These are phyloP conservation scores for Salmacisia buchloeana DNA, from an alignment of 1,284 basidiomycete genomes.

Conservation along the genomic window DNA sequence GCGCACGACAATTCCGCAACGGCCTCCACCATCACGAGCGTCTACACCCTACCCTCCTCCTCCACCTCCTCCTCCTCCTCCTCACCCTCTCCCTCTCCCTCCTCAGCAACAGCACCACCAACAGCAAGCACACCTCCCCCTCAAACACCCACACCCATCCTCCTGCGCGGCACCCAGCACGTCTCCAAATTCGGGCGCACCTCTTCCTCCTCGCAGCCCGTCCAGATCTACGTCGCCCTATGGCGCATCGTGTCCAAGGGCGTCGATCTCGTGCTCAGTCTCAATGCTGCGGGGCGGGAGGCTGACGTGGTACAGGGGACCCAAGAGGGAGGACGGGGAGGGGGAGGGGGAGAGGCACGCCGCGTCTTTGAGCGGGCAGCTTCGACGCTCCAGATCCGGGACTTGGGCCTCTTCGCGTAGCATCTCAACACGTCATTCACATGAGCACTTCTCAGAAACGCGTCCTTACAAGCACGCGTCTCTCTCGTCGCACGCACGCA, in stretches of 20 bases:
- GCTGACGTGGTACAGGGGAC: background rate
- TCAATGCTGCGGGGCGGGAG: slow-evolving; percentile 35
- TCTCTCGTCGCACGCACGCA: too few relatives aligned
- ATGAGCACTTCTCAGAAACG: too few relatives aligned
- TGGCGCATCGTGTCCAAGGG: slow-evolving; percentile 40
- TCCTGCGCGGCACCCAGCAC: slow-evolving; percentile 33
- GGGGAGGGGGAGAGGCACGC: background rate
- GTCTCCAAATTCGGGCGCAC: slow-evolving; percentile 42
- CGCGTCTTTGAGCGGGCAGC: slow-evolving; percentile 20
- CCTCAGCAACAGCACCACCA: background rate
- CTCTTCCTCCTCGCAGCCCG: slow-evolving; percentile 24
- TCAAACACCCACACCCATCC: slow-evolving; percentile 21
- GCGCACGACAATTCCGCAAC: slow-evolving; percentile 84
- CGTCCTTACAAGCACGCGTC: too few relatives aligned
- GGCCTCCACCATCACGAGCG: slow-evolving; percentile 55
- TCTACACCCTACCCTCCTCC: slow-evolving; percentile 37
- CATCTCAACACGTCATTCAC: too few relatives aligned
- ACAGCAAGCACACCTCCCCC: too few relatives aligned
- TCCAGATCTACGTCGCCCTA: slow-evolving; percentile 39
- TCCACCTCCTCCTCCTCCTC: too few relatives aligned
- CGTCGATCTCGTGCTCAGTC: slow-evolving; percentile 43
- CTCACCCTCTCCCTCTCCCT: too few relatives aligned
- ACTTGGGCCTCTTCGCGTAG: slow-evolving; percentile 24
- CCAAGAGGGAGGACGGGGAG: background rate
- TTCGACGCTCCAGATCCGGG: slow-evolving; percentile 18